A percentile compares a stretch with the other conserved stretches of the same genome.
phyloP scores from a whole-genome alignment of 768 basidiomycete genomes.

The Pisolithus tinctorius region DNA sequence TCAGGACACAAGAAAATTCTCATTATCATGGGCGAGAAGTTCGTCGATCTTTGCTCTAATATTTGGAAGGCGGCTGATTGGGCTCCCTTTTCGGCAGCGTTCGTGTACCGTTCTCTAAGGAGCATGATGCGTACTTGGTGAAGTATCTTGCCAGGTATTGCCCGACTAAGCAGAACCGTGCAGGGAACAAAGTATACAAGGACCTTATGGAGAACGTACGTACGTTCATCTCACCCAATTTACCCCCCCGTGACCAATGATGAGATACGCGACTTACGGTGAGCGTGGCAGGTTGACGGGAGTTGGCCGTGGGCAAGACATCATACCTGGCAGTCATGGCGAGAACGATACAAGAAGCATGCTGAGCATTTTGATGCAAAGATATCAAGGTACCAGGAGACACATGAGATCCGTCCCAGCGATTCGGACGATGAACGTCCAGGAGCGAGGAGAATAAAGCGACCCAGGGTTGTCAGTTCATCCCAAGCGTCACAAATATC shows the following conservation, averaged over 20 bases:
- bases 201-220: constrained; percentile 41
- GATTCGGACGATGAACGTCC: not conserved
- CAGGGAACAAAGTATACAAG: constrained; percentile 40
- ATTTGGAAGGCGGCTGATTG: too few species aligned
- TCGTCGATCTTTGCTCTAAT: too few species aligned
- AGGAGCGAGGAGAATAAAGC: not conserved
- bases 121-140: constrained; percentile 38
- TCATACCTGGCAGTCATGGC: constrained; percentile 61
- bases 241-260: not conserved
- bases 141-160: constrained; percentile 47
- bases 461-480: not conserved
- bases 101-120: constrained; percentile 26
- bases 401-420: constrained; percentile 10
- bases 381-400: constrained; percentile 37
- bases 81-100: not conserved
- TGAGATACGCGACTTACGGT: constrained; percentile 1
- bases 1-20: too few species aligned
- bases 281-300: constrained; percentile 24
- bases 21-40: too few species aligned
- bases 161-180: constrained; percentile 34
- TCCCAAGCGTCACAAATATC: not conserved
- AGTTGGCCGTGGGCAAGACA: constrained; percentile 46
- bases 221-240: not conserved
- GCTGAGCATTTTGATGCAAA: constrained; percentile 31
- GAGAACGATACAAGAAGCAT: constrained; percentile 50